Evolutionary conservation across 192 early-diverging fungal species (phyloP), one percentile per base, ranked within the genome.

Genomic region (Coemansia furcata): DNA sequence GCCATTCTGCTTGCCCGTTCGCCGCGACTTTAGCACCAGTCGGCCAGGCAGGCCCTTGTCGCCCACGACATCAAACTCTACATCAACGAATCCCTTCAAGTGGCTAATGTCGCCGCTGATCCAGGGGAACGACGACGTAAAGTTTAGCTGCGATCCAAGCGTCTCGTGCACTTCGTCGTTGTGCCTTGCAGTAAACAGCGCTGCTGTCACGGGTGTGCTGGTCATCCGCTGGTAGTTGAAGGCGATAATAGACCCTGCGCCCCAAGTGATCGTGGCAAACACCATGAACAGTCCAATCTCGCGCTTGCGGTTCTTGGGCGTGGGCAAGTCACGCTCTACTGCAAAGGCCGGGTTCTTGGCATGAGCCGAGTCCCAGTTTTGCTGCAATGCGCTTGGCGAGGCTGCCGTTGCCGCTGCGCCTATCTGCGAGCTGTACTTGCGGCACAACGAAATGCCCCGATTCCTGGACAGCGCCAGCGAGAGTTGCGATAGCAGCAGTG

Each of bases 161-260:
- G 32, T 68, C 43, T 58, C 32, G 38, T 58, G 60, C 42, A 84
- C 67, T 36, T 73, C 65, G 21, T 76, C 66, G 59, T 80, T 78
- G 65, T 84, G 82, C 11, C 82, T 67, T 1, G 82, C 82, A 0
- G 77, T 79, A 49, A 76, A 84, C 46, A 79, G 68, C 10, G 82
- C 82, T 3, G 77, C 77, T 10, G 82, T 79, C 37, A 84, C 82
- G 7, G 82, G 74, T 46, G 77, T 84, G 69, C 77, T 84, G 46
- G 73, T 84, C 74, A 79, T 78, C 39, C 74, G 77, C 68, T 84
- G 82, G 65, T 84, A 84, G 74, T 84, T 84, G 65, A 84, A 84
- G 19, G 77, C 82, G 36, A 84, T 67, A n/a, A 76, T 50, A 17
- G 71, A 62, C 59, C 82, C 82, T 32, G 71, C 50, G 4, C 82